Base-by-base conservation (phyloP, 768 basidiomycete species). In the Suillus spraguei region DNA sequence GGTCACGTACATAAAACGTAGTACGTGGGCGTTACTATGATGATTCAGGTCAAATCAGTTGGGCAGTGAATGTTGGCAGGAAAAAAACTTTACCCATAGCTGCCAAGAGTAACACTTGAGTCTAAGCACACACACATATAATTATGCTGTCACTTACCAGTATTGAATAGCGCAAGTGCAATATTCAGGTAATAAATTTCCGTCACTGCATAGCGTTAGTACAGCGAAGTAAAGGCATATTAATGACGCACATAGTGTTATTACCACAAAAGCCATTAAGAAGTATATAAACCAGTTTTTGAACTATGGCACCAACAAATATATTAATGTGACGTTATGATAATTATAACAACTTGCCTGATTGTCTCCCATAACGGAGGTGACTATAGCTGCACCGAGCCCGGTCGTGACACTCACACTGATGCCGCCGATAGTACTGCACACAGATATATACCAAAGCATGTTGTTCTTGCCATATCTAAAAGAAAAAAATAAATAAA, bases 161-260 rank as follows among this genome's bases (percentile, higher is more conserved):
- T 92, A 77, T 97, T 97, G 82, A 95, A 99, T 41, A 98, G 79
- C 63, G 95, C 97, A 64, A 99, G 87, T 20, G 97, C 97, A 64
- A 95, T 89, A 77, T 97, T 98, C 64, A 98, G 83, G 78, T 94
- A 99, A 77, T 92, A 96, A 70, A 98, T 92, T 75, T 98, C 97
- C 63, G 89, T 88, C 62, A 95, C 90, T 92, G 62, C 20, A 52
- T 16, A 47, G 54, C 20, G 53, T 72, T 58, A 73, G 61, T 53
- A 35, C 32, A 63, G 59, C 16, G 7, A 50, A 33, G n/a, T 8
- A 16, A 22, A 38, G 64, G 36, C 5, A 39, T 56, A 28, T 24
- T 56, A 9, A 56, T 39, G 60, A 60, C 60, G 65, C 5, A 78
- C 91, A 70, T 70, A 87, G 94, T 71, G 97, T 98, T 20, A 92